A percentile compares a stretch with the other conserved stretches of the same genome.
These are phyloP conservation scores for Myrica gale DNA, from an alignment of 306 rosid genomes.

Conservation along the genomic window DNA sequence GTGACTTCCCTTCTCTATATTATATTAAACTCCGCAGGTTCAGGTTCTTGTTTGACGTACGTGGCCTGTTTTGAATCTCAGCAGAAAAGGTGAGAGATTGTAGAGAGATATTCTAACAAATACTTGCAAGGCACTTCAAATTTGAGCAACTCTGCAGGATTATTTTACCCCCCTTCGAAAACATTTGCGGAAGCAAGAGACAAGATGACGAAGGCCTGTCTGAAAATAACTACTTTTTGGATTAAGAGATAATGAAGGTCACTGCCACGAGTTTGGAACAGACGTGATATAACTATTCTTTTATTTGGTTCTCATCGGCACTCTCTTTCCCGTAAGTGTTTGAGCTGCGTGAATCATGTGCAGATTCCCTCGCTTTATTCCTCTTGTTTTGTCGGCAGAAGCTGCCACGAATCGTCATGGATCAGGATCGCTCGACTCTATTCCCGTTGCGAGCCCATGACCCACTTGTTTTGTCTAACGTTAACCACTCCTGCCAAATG, in stretches of 20 bases:
- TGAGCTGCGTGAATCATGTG: slow-evolving; percentile 33
- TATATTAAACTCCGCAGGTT: slow-evolving; percentile 38
- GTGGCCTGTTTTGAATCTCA: no score
- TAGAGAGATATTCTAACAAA: no score
- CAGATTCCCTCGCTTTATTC: slow-evolving; percentile 49
- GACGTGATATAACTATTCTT: slow-evolving; percentile 58
- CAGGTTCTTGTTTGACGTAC: not conserved
- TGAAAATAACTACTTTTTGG: not conserved
- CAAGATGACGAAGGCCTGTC: not conserved
- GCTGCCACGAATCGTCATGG: slow-evolving; percentile 35
- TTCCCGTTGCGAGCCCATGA: slow-evolving; percentile 39
- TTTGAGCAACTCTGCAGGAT: no score
- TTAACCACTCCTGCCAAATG: not conserved
- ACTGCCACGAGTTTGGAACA: slow-evolving; percentile 24
- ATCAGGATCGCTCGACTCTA: slow-evolving; percentile 28
- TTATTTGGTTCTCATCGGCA: slow-evolving; percentile 22
- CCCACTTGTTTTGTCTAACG: slow-evolving; percentile 74
- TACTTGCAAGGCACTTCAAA: no score
- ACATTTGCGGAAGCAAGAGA: not conserved
- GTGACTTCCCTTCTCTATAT: slow-evolving; percentile 34
- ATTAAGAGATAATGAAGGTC: slow-evolving; percentile 14
- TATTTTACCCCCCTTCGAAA: no score
- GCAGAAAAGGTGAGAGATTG: no score
- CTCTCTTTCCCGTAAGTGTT: not conserved
- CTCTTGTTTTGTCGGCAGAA: slow-evolving; percentile 48